These are phyloP conservation scores for Dactylis glomerata DNA, from an alignment of 176 grass and related monocot species.

Conservation along the genomic window DNA sequence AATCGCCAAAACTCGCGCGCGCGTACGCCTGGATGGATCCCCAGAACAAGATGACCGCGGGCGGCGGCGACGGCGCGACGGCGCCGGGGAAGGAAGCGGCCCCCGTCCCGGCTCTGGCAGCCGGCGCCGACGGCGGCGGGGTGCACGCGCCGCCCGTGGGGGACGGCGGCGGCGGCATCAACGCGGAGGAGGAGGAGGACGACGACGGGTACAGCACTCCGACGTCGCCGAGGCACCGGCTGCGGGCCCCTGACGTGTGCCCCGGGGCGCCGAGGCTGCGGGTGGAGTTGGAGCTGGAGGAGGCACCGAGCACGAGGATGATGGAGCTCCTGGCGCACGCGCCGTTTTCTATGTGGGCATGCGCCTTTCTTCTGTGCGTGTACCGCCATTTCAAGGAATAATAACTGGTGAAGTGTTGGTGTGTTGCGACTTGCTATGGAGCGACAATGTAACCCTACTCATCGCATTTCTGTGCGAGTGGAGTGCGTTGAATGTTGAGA, in stretches of 20 bases:
- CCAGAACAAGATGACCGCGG: background rate
- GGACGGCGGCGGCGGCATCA: too few relatives aligned
- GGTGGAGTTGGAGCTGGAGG: background rate
- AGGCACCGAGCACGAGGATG: background rate
- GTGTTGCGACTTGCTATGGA: too few relatives aligned
- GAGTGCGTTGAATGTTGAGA: too few relatives aligned
- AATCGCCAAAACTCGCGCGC: background rate
- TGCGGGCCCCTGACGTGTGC: background rate
- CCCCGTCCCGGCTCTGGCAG: background rate
- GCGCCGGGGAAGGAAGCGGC: background rate
- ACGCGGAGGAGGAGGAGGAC: background rate
- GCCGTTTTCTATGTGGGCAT: background rate
- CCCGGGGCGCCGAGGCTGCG: background rate
- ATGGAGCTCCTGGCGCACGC: background rate
- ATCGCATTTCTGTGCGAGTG: too few relatives aligned
- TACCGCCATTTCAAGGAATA: background rate
- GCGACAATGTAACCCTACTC: too few relatives aligned
- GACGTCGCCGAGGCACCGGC: conserved; percentile 20
- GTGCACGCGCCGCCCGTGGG: background rate
- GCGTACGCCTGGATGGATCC: background rate
- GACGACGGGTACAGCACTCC: conserved; percentile 22
- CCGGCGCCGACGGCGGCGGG: too few relatives aligned
- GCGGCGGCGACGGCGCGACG: background rate
- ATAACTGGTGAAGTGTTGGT: too few relatives aligned
- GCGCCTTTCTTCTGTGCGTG: background rate